These are phyloP conservation scores for Amaranthus hypochondriacus DNA, from an alignment of 148 eudicot genomes.

Conservation along the genomic window DNA sequence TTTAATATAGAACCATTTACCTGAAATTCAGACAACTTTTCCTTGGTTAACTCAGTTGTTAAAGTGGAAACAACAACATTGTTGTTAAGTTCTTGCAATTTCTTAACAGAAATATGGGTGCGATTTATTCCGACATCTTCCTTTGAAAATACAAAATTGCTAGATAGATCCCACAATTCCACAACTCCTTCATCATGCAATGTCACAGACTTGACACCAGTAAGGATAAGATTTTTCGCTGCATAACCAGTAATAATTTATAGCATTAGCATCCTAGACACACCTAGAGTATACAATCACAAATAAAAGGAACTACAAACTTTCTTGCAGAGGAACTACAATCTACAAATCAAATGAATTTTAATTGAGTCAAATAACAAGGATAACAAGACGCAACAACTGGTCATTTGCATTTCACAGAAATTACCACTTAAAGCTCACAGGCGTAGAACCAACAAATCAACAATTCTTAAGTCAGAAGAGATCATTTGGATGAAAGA, in stretches of 20 bases:
- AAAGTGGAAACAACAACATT: conserved; percentile 50
- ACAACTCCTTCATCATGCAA: conserved; percentile 70
- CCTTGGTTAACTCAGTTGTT: conserved; percentile 51
- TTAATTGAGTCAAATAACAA: too few relatives aligned
- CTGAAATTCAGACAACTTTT: conserved; percentile 64
- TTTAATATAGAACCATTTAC: conserved; percentile 17
- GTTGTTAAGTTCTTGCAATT: conserved; percentile 71
- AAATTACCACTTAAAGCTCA: too few relatives aligned
- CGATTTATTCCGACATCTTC: conserved; percentile 65
- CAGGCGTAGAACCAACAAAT: too few relatives aligned
- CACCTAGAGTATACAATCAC: background rate
- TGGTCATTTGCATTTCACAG: too few relatives aligned
- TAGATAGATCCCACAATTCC: conserved; percentile 75
- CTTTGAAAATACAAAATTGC: conserved; percentile 62
- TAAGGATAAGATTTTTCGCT: conserved; percentile 82
- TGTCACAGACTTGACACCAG: conserved; percentile 83
- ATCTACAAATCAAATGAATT: too few relatives aligned
- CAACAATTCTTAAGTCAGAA: too few relatives aligned
- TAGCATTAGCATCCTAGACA: too few relatives aligned
- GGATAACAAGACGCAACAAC: too few relatives aligned
- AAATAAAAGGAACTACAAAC: background rate
- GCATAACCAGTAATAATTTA: conserved; percentile 21
- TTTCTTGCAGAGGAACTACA: background rate
- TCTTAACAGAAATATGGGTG: conserved; percentile 58
- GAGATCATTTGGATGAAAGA: too few relatives aligned